Base-by-base conservation (phyloP, 2,329 filamentous ascomycete genomes). In the Aspergillus transmontanensis region DNA sequence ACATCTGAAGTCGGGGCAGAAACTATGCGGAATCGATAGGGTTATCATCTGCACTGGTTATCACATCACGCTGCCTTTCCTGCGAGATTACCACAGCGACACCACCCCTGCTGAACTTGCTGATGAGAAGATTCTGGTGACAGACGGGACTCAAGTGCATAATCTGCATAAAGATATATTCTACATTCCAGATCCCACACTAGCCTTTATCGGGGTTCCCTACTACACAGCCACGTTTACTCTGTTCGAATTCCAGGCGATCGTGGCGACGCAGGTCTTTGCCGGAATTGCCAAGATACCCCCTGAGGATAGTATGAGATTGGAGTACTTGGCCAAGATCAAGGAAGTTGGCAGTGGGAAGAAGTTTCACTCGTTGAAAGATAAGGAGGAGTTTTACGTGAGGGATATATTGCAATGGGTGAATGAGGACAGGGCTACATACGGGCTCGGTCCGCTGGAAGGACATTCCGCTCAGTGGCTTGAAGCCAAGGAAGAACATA, bases 121-220 rank as follows among this genome's bases (percentile, higher is more conserved):
- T 0, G 79, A 83, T 43, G 81, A 86, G 0, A 78, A 73, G 0
- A 74, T 86, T 0, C 77, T 92, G 0, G 85, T 92, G 5, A 91
- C 81, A 0, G 87, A 90, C 51, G 89, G 89, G 2, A 82, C 82
- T 14, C 85, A 87, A 72, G 79, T 83, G 4, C 89, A 91, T 69
- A 91, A 91, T 66, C 78, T 91, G 1, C 86, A 91, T 78, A 86
- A 86, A 62, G 89, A 92, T 71, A 87, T 91, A 16, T 91, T 90
- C 71, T 91, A 90, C 74, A 90, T 90, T 50, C 83, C 83, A 0
- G 88, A 91, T 64, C 87, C 89, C 0, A 85, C 86, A 0, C 78
- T 91, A 0, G 78, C 82, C 0, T 91, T 91, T 65, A 79, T 91
- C 21, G 89, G 89, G 0, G 85, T 89, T 0, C 88, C 87, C 0